Percentiles rank a stretch among this genome's conserved stretches.
phyloP scores from a whole-genome alignment of 768 basidiomycete species.

The Calocera viscosa region DNA sequence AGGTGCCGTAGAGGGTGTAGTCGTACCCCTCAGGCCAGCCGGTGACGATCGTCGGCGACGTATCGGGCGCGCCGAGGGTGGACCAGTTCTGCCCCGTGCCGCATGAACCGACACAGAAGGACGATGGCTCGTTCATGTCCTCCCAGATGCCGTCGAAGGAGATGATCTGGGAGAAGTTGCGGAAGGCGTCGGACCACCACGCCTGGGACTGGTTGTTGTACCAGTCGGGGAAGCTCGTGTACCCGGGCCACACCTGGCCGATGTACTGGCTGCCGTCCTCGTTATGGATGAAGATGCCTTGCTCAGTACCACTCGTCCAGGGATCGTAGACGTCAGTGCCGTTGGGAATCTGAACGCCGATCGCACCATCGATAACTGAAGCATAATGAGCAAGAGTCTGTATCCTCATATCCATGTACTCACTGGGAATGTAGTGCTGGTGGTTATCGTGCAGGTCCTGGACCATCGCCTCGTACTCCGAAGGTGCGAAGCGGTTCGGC shows the following conservation, averaged over 20 bases:
- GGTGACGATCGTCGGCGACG: conserved; percentile 30
- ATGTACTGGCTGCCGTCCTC: conserved; percentile 59
- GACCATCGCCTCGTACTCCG: conserved; percentile 22
- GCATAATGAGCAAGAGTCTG: conserved; percentile 10
- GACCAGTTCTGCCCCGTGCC: conserved; percentile 18
- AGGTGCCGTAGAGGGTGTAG: conserved; percentile 45
- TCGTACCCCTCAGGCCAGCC: conserved; percentile 71
- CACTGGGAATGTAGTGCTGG: conserved; percentile 22
- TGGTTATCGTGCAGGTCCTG: conserved; percentile 22
- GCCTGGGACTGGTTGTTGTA: conserved; percentile 39
- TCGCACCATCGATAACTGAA: conserved; percentile 26
- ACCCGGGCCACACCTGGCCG: conserved; percentile 69
- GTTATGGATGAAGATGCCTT: conserved; percentile 62
- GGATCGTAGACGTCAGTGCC: conserved; percentile 35
- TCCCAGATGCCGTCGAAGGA: conserved; percentile 57
- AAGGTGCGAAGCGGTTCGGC: conserved; percentile 20
- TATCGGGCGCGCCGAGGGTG: background rate
- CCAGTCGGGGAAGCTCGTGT: conserved; percentile 47
- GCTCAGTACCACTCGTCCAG: conserved; percentile 48
- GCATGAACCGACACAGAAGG: conserved; percentile 53
- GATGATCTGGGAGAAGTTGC: conserved; percentile 29
- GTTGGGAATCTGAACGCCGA: conserved; percentile 15
- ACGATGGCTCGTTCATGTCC: conserved; percentile 57
- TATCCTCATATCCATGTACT: background rate
- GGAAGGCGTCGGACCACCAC: conserved; percentile 51